Evolutionary conservation across 805 yeast genomes (phyloP).

Genomic region (Lipomyces oligophaga): DNA sequence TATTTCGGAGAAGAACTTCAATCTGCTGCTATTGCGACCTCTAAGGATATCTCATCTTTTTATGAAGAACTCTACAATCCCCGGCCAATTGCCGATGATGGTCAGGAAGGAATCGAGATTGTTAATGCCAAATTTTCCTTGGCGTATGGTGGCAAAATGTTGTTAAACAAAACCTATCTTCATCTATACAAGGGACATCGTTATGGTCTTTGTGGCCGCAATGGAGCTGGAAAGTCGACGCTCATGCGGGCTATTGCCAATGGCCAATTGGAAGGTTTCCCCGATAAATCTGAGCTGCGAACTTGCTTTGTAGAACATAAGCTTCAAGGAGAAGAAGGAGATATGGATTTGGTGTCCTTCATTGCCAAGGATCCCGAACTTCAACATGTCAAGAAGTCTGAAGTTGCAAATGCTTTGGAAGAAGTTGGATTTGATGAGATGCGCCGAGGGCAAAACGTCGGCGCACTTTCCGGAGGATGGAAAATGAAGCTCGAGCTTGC

Average conservation of each 20-base stretch:
- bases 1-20: slow-evolving; percentile 45
- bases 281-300: slow-evolving; percentile 75
- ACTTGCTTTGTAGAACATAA: slow-evolving; percentile 98
- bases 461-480: slow-evolving; percentile 98
- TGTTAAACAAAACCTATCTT: slow-evolving; percentile 84
- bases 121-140: slow-evolving; percentile 92
- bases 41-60: slow-evolving; percentile 22
- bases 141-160: slow-evolving; percentile 97
- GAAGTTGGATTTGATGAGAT: slow-evolving; percentile 90
- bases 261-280: slow-evolving; percentile 97
- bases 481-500: slow-evolving; percentile 97
- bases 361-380: slow-evolving; percentile 87
- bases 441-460: slow-evolving; percentile 85
- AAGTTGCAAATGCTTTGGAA: slow-evolving; percentile 69
- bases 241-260: slow-evolving; percentile 94
- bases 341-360: slow-evolving; percentile 79
- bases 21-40: slow-evolving; percentile 35
- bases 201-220: slow-evolving; percentile 96
- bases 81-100: slow-evolving; percentile 17
- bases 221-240: slow-evolving; percentile 98
- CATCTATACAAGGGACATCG: slow-evolving; percentile 90
- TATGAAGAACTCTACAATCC: slow-evolving; percentile 24
- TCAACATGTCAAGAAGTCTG: slow-evolving; percentile 51
- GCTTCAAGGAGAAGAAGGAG: slow-evolving; percentile 91
- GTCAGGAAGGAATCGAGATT: slow-evolving; percentile 63